These are phyloP conservation scores for Beauveria bassiana DNA, from an alignment of 2,329 filamentous ascomycete genomes.

Conservation along the genomic window DNA sequence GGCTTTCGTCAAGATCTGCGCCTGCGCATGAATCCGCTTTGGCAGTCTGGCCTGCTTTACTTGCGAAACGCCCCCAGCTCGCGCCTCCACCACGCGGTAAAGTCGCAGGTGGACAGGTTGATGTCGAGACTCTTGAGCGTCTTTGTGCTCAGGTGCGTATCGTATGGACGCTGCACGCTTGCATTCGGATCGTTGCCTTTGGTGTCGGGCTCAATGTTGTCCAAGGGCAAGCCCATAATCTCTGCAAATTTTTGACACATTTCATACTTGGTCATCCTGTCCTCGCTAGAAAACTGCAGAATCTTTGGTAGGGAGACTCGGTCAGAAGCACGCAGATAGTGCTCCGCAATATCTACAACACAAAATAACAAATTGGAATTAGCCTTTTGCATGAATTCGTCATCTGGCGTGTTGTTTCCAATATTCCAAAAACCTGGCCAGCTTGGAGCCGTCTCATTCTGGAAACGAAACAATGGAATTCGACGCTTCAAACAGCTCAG, in stretches of 20 bases:
- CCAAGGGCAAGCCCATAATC: conserved; percentile 67
- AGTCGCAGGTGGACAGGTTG: conserved; percentile 65
- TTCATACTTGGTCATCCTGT: conserved; percentile 81
- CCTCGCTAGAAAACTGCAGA: conserved; percentile 81
- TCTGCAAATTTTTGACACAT: conserved; percentile 73
- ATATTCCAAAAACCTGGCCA: background rate
- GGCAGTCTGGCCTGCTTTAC: conserved; percentile 19
- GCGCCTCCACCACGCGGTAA: conserved; percentile 72
- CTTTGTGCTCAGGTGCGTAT: conserved; percentile 78
- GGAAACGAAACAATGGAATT: background rate
- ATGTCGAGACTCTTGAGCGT: conserved; percentile 66
- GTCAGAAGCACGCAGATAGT: conserved; percentile 51
- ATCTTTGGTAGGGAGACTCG: conserved; percentile 54
- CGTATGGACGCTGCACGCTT: conserved; percentile 71
- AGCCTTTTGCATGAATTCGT: background rate
- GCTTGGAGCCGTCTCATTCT: too few species aligned
- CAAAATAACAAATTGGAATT: background rate
- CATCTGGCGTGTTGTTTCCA: background rate
- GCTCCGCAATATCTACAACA: conserved; percentile 55
- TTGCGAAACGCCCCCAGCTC: conserved; percentile 52
- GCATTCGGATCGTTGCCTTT: conserved; percentile 66
- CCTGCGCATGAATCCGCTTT: background rate
- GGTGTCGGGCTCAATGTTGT: conserved; percentile 60
- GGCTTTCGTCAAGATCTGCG: background rate
- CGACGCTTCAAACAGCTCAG: background rate